A percentile compares a stretch with the other conserved stretches of the same genome.
Evolutionary conservation across 2,329 filamentous ascomycete genomes (phyloP).

Genomic region (Trichoderma asperellum): DNA sequence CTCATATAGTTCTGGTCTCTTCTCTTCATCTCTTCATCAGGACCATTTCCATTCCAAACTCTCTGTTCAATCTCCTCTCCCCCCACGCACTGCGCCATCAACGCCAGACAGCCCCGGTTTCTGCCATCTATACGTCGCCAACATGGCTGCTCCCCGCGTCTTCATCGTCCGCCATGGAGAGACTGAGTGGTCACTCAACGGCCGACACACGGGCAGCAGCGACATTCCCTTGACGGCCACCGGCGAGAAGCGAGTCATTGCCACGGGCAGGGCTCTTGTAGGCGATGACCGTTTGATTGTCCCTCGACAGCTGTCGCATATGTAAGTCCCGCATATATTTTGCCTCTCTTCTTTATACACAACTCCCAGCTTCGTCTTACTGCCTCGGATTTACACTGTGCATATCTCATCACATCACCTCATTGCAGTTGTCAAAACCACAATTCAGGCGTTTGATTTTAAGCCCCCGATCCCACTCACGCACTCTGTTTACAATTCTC

Average conservation of each 20-base stretch:
- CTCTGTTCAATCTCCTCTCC: not conserved
- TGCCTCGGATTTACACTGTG: not conserved
- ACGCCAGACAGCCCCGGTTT: not conserved
- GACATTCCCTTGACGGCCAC: slow-evolving; percentile 84
- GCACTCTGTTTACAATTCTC: not conserved
- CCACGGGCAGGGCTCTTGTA: slow-evolving; percentile 82
- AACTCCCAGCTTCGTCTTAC: not conserved
- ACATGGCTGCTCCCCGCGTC: slow-evolving; percentile 64
- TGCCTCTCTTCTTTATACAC: too few relatives aligned
- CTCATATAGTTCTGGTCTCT: not conserved
- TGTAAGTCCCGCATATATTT: slow-evolving; percentile 58
- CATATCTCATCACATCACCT: not conserved
- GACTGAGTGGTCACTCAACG: slow-evolving; percentile 91
- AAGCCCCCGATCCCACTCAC: not conserved
- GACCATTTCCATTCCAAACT: not conserved
- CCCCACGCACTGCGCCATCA: too few relatives aligned
- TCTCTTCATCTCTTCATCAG: not conserved
- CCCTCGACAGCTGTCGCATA: slow-evolving; percentile 77
- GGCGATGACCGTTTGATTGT: slow-evolving; percentile 85
- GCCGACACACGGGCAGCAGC: slow-evolving; percentile 80
- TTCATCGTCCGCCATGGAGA: slow-evolving; percentile 90
- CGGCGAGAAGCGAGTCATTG: slow-evolving; percentile 74
- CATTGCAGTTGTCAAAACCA: not conserved
- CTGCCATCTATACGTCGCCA: not conserved
- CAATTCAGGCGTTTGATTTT: not conserved